Percentiles rank a stretch among this genome's conserved stretches.
phyloP scores from a whole-genome alignment of 2,329 filamentous ascomycete species.

The Microascus cirrosus region DNA sequence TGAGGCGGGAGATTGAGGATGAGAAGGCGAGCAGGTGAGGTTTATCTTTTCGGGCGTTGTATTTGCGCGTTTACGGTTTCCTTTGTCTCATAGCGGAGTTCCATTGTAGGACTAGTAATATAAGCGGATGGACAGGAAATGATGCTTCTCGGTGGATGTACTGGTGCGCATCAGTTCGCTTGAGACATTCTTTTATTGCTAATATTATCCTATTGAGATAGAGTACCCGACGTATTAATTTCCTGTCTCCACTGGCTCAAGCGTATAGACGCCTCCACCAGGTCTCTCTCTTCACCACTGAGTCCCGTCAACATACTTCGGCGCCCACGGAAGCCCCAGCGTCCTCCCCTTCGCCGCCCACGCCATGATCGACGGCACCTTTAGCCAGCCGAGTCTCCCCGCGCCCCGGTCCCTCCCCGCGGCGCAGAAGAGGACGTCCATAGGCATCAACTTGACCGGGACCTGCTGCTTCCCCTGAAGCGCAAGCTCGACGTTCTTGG shows the following conservation, averaged over 20 bases:
- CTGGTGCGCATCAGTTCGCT: background rate
- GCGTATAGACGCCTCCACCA: background rate
- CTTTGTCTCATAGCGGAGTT: background rate
- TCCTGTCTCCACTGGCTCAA: no score
- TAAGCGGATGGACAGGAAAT: background rate
- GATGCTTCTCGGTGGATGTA: background rate
- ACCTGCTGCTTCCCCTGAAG: conserved; percentile 31
- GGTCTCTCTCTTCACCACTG: conserved; percentile 25
- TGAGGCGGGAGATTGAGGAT: conserved; percentile 75
- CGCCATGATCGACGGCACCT: conserved; percentile 37
- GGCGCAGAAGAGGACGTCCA: conserved; percentile 37
- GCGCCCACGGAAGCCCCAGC: conserved; percentile 30
- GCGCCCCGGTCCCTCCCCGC: conserved; percentile 37
- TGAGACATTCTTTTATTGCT: background rate
- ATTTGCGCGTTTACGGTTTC: background rate
- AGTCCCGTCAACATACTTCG: conserved; percentile 35
- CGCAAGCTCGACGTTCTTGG: conserved; percentile 39
- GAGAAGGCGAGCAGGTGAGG: conserved; percentile 53
- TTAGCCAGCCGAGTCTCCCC: conserved; percentile 33
- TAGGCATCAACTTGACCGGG: conserved; percentile 31
- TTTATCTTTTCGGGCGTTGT: conserved; percentile 2
- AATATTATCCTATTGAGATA: background rate
- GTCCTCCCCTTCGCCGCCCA: conserved; percentile 41
- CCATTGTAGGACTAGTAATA: background rate
- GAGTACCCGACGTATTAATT: background rate